Evolutionary conservation across 148 eudicot genomes (phyloP).

Genomic region (Rhododendron ovatum): DNA sequence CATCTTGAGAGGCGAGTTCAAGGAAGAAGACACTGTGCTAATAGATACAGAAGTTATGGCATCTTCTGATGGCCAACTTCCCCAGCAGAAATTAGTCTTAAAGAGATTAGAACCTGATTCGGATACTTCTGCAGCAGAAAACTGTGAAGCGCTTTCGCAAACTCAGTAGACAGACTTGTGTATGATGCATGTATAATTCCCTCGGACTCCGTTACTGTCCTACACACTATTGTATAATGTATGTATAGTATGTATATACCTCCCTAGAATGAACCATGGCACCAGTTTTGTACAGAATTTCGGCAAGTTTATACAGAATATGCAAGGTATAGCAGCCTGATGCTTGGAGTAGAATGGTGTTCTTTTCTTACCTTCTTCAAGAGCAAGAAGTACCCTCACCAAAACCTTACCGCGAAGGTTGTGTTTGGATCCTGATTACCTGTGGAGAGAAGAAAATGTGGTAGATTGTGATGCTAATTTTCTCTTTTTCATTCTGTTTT

Average conservation of each 20-base stretch:
- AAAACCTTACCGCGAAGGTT: neutral
- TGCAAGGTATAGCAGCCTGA: no score
- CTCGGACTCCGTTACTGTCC: neutral
- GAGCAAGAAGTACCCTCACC: neutral
- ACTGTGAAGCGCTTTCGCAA: slow-evolving; percentile 43
- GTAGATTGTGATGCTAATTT: neutral
- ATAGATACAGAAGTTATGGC: slow-evolving; percentile 76
- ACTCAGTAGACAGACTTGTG: slow-evolving; percentile 4
- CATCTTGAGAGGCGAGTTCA: slow-evolving; percentile 83
- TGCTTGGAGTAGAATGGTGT: neutral
- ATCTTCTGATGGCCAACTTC: slow-evolving; percentile 74
- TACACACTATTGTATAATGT: neutral
- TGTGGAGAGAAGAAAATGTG: neutral
- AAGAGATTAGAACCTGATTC: slow-evolving; percentile 38
- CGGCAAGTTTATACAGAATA: neutral
- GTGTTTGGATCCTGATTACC: neutral
- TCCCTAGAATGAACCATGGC: neutral
- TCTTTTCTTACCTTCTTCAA: neutral
- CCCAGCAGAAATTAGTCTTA: slow-evolving; percentile 74
- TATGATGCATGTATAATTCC: neutral
- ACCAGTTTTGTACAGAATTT: neutral
- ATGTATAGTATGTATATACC: neutral
- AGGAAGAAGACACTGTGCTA: slow-evolving; percentile 67
- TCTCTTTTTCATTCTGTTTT: neutral
- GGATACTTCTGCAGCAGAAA: slow-evolving; percentile 28